phyloP scores from a whole-genome alignment of 2,329 filamentous ascomycete genomes.

The Periconia sp. region DNA sequence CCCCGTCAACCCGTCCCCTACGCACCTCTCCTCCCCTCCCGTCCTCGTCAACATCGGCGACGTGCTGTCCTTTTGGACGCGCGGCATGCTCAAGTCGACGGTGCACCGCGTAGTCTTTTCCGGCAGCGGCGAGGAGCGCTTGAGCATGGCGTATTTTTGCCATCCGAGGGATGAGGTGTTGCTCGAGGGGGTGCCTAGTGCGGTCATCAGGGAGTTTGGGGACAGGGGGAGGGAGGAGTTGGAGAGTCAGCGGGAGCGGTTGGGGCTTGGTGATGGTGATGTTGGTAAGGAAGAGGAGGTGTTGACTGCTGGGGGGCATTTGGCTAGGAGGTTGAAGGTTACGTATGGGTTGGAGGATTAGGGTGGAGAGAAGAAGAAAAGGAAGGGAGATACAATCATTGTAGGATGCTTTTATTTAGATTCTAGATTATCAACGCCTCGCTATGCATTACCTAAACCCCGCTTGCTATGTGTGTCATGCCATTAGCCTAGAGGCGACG shows the following conservation, averaged over 20 bases:
- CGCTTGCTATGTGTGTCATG: conserved; percentile 18
- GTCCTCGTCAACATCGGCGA: conserved; percentile 72
- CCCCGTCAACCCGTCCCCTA: conserved; percentile 60
- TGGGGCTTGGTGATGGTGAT: conserved; percentile 48
- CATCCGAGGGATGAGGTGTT: conserved; percentile 63
- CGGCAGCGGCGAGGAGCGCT: conserved; percentile 53
- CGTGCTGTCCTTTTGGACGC: conserved; percentile 84
- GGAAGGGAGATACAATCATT: too few relatives aligned
- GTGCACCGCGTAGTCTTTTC: conserved; percentile 89
- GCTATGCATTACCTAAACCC: conserved; percentile 10
- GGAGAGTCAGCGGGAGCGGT: conserved; percentile 48
- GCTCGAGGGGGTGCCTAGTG: conserved; percentile 62
- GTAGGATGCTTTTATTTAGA: too few relatives aligned
- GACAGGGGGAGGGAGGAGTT: conserved; percentile 34
- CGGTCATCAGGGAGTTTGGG: conserved; percentile 53
- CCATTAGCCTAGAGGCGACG: not conserved
- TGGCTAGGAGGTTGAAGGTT: conserved; percentile 62
- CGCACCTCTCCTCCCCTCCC: conserved; percentile 59
- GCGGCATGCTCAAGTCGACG: conserved; percentile 83
- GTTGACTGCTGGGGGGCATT: conserved; percentile 65
- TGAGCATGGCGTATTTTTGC: conserved; percentile 68
- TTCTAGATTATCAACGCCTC: conserved; percentile 1
- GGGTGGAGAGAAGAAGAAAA: too few relatives aligned
- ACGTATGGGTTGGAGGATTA: conserved; percentile 58
- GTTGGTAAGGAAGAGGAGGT: conserved; percentile 44